Evolutionary conservation across 2,329 filamentous ascomycete species (phyloP).

Genomic region (Delphinella strobiligena): DNA sequence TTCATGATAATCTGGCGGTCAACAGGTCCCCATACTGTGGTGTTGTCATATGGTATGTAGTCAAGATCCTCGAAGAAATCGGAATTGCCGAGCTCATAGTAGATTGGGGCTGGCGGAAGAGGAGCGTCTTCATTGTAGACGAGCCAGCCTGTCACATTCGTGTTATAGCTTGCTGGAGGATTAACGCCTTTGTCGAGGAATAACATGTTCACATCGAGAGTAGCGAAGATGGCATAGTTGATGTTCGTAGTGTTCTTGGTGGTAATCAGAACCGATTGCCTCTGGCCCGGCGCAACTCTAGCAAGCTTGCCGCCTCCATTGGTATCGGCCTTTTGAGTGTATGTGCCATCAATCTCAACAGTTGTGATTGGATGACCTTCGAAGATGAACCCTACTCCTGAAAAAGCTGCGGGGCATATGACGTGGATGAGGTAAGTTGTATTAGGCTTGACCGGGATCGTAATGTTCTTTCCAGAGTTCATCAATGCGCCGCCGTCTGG

Average conservation of each 20-base stretch:
- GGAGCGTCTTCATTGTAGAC: slow-evolving; percentile 38
- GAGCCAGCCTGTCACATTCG: slow-evolving; percentile 45
- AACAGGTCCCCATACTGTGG: slow-evolving; percentile 47
- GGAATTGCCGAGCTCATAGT: slow-evolving; percentile 48
- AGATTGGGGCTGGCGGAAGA: slow-evolving; percentile 27
- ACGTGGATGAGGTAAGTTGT: slow-evolving; percentile 54
- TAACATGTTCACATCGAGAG: slow-evolving; percentile 53
- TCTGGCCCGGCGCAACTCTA: slow-evolving; percentile 49
- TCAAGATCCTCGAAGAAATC: slow-evolving; percentile 61
- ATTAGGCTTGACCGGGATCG: slow-evolving; percentile 33
- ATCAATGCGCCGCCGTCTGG: slow-evolving; percentile 56
- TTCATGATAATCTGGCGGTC: slow-evolving; percentile 44
- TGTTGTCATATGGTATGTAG: slow-evolving; percentile 56
- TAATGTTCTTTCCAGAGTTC: slow-evolving; percentile 45
- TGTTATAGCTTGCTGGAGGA: slow-evolving; percentile 43
- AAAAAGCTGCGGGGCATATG: slow-evolving; percentile 56
- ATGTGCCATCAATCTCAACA: slow-evolving; percentile 61
- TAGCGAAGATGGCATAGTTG: slow-evolving; percentile 51
- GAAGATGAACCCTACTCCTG: slow-evolving; percentile 56
- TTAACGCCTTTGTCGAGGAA: slow-evolving; percentile 31
- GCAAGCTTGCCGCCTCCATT: slow-evolving; percentile 43
- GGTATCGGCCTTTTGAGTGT: slow-evolving; percentile 47
- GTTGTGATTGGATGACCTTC: slow-evolving; percentile 54
- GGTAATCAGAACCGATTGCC: slow-evolving; percentile 56
- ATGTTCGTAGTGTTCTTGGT: slow-evolving; percentile 42